These are phyloP conservation scores for Starmerella powellii DNA, from an alignment of 805 yeast genomes.

Conservation along the genomic window DNA sequence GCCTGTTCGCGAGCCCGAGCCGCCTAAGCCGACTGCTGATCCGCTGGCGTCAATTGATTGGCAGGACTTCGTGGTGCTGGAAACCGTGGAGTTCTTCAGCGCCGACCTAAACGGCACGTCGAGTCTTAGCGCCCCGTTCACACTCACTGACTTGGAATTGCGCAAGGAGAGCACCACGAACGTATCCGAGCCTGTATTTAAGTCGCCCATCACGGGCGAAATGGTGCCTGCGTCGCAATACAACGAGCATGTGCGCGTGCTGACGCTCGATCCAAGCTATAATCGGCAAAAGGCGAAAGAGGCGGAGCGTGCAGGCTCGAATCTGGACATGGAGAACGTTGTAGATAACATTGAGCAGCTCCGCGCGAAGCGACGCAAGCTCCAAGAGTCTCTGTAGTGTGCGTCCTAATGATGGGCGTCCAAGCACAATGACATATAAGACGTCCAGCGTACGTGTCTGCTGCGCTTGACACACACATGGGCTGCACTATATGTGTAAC, in stretches of 20 bases:
- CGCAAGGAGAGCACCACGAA: not conserved
- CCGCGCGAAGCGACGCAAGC: conserved; percentile 8
- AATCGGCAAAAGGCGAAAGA: conserved; percentile 44
- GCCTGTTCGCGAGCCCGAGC: too few relatives aligned
- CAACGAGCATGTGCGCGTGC: conserved; percentile 50
- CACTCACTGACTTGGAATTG: conserved; percentile 5
- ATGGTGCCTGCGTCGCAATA: conserved; percentile 58
- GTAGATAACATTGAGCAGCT: conserved; percentile 30
- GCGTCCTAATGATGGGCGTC: too few relatives aligned
- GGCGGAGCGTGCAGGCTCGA: conserved; percentile 28
- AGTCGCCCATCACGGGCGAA: conserved; percentile 71
- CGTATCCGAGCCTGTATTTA: conserved; percentile 33
- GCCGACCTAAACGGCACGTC: conserved; percentile 29
- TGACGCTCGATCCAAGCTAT: conserved; percentile 68
- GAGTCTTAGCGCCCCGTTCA: conserved; percentile 32
- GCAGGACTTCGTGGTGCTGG: conserved; percentile 69
- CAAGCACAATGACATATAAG: too few relatives aligned
- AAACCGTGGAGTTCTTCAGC: conserved; percentile 45
- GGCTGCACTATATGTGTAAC: too few relatives aligned
- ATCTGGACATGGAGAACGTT: conserved; percentile 28
- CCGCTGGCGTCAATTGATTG: conserved; percentile 77
- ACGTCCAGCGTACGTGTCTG: too few relatives aligned
- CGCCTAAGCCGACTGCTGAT: too few relatives aligned
- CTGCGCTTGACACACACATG: too few relatives aligned
- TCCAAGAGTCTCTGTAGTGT: conserved; percentile 1